Base-by-base conservation (phyloP, 2,329 filamentous ascomycete genomes). In the Drechslerella coelobrocha region DNA sequence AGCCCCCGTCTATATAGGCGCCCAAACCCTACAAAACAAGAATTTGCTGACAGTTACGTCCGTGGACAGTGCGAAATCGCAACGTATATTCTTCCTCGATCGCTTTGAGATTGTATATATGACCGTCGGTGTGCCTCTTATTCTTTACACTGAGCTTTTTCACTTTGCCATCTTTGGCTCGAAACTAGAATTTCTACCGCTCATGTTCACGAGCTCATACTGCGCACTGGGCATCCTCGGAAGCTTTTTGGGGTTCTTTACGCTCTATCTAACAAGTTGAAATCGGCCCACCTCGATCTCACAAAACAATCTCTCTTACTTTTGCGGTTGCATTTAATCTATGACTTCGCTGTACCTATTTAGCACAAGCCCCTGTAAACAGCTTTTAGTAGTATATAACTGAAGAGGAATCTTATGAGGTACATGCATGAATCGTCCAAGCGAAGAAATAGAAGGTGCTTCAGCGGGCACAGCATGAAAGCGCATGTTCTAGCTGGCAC, bases 151-250 rank as follows among this genome's bases (percentile, higher is more conserved):
- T 78, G 96, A 92, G 9, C 79, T 97, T 54, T 73, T 94, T 6
- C 94, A 99, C 78, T 84, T 86, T 51, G 78, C 93, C n/a, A 81
- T 95, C 2, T 97, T 96, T 80, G 92, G 92, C 0, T 84, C 86
- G 76, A 85, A 82, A 73, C 91, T 90, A 76, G 91, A 97, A 79
- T 99, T 97, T 79, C 80, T 99, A 60, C 94, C 94, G 24, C 81
- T 97, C 75, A 97, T 99, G 93, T 94, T 97, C 78, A 97, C 88
- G 75, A 97, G 93, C 81, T 89, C 90, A 10, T 99, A 97, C 79
- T 91, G 89, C 31, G 94, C 94, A 2, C 82, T 97, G 65, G 94
- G 94, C n/a, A 92, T 97, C 0, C 87, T 97, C 17, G 92, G 91
- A 2, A 97, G 94, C 80, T 97, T 93, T 93, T 76, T 97, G 41